phyloP scores from a whole-genome alignment of 345 rosid genomes.

The Aquilaria malaccensis region DNA sequence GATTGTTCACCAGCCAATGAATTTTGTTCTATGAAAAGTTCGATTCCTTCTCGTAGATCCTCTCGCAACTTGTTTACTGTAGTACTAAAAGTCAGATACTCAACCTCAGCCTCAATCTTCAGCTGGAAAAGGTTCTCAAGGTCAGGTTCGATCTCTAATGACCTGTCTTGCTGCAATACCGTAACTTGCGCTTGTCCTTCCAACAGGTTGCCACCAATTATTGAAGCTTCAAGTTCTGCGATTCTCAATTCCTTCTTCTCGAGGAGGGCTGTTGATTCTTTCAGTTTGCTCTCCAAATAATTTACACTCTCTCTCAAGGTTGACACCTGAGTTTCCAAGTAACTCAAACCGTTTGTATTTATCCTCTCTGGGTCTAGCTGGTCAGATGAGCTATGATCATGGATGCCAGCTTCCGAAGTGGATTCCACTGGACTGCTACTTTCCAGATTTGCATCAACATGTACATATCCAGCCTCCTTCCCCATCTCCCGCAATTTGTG shows the following conservation, averaged over 20 bases:
- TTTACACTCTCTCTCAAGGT: slow-evolving; percentile 42
- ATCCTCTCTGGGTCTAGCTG: slow-evolving; percentile 26
- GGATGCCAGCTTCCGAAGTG: slow-evolving; percentile 18
- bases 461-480: slow-evolving; percentile 25
- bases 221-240: slow-evolving; percentile 43
- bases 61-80: slow-evolving; percentile 35
- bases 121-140: slow-evolving; percentile 57
- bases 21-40: slow-evolving; percentile 36
- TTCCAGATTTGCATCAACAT: slow-evolving; percentile 15
- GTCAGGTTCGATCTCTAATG: slow-evolving; percentile 37
- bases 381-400: slow-evolving; percentile 32
- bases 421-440: slow-evolving; percentile 22
- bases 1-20: slow-evolving; percentile 33
- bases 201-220: slow-evolving; percentile 18
- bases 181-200: slow-evolving; percentile 30
- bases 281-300: slow-evolving; percentile 39
- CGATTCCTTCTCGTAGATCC: slow-evolving; percentile 21
- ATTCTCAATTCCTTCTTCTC: slow-evolving; percentile 42
- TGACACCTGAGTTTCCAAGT: slow-evolving; percentile 34
- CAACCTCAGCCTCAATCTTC: slow-evolving; percentile 79
- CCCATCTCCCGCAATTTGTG: slow-evolving; percentile 50
- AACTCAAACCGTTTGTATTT: slow-evolving; percentile 20
- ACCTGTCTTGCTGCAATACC: slow-evolving; percentile 26
- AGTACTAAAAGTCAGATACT: slow-evolving; percentile 40
- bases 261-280: slow-evolving; percentile 36